Percentiles rank a stretch among this genome's conserved stretches.
These are phyloP conservation scores for Cladorrhinum sp. DNA, from an alignment of 2,329 filamentous ascomycete genomes.

Conservation along the genomic window DNA sequence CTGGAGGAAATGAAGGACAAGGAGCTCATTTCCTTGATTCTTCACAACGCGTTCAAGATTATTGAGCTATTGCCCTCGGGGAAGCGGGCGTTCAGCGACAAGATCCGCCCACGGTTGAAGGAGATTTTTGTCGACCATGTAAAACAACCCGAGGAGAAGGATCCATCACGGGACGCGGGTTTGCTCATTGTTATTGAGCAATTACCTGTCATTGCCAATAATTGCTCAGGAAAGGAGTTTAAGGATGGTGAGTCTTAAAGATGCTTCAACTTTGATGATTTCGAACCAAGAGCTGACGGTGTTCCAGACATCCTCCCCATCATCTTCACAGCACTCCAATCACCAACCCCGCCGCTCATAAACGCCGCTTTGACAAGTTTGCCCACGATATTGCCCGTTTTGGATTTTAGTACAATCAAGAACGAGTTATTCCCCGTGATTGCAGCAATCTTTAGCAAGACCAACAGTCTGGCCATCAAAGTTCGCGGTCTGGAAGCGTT, in stretches of 20 bases:
- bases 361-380: constrained; percentile 80
- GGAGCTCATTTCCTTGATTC: constrained; percentile 76
- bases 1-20: constrained; percentile 92
- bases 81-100: constrained; percentile 76
- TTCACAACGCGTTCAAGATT: constrained; percentile 92
- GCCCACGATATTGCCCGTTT: constrained; percentile 74
- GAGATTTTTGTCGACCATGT: constrained; percentile 71
- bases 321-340: constrained; percentile 78
- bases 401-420: constrained; percentile 96
- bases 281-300: constrained; percentile 7
- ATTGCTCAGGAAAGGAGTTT: constrained; percentile 87
- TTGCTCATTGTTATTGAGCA: constrained; percentile 90
- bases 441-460: constrained; percentile 85
- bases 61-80: constrained; percentile 73
- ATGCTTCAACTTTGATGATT: background rate
- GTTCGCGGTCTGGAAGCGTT: constrained; percentile 89
- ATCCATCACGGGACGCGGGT: constrained; percentile 80
- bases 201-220: constrained; percentile 69
- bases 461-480: constrained; percentile 91
- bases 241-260: constrained; percentile 72
- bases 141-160: constrained; percentile 66
- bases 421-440: constrained; percentile 94
- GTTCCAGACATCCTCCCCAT: constrained; percentile 78
- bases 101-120: constrained; percentile 78
- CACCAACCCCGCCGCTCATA: constrained; percentile 81